Evolutionary conservation across 2,329 filamentous ascomycete species (phyloP).

Genomic region (Aspergillus sp.): DNA sequence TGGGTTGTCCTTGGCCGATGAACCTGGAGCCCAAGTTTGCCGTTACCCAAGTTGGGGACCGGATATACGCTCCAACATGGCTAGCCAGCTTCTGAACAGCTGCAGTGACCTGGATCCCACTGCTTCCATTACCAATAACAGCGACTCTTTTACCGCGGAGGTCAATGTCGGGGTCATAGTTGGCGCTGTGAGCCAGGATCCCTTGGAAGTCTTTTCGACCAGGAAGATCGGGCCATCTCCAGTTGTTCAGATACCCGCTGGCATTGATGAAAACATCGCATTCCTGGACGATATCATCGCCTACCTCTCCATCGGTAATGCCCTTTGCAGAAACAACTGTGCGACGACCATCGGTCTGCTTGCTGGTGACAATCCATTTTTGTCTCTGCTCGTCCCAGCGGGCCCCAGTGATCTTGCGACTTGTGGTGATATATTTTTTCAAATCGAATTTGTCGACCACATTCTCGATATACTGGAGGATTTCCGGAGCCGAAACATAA

Average conservation of each 20-base stretch:
- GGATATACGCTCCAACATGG: not conserved
- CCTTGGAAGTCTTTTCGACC: not conserved
- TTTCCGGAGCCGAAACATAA: not conserved
- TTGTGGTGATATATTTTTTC: not conserved
- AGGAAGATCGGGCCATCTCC: conserved; percentile 4
- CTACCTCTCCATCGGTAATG: not conserved
- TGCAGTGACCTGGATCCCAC: not conserved
- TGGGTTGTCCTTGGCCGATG: not conserved
- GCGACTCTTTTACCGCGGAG: not conserved
- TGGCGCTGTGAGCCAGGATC: not conserved
- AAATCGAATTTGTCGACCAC: not conserved
- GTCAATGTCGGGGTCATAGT: not conserved
- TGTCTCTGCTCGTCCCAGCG: not conserved
- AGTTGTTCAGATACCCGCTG: not conserved
- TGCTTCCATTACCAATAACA: not conserved
- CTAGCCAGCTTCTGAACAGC: not conserved
- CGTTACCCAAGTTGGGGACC: not conserved
- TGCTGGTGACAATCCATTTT: not conserved
- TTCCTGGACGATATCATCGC: not conserved
- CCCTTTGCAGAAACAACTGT: not conserved
- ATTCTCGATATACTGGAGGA: not conserved
- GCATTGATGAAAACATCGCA: conserved; percentile 1
- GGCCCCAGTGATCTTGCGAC: not conserved
- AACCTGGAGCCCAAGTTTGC: not conserved
- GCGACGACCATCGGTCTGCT: not conserved